Base-by-base conservation (phyloP, 1,284 basidiomycete species). In the Amylostereum chailletii region DNA sequence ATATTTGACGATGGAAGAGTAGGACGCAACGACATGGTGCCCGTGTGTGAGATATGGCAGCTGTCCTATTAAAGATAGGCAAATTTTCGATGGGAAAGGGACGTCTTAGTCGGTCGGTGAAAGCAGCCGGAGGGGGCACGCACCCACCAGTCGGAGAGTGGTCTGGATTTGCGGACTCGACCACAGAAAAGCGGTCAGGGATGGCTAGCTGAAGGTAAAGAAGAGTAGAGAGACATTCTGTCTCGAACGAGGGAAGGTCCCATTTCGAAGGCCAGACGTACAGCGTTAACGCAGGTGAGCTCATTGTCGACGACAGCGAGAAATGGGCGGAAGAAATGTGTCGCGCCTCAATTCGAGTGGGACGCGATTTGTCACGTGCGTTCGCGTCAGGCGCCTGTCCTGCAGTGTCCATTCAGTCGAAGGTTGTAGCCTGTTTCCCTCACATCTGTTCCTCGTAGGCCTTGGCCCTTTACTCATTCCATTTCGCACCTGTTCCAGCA, bases 91-190 rank as follows among this genome's bases (percentile, higher is more conserved):
- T 4, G 42, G 11, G 42, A 38, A 9, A 19, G 26, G 3, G 8
- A 48, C 6, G 26, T 40, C 10, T 3, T 19, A 39, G 40, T 29
- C 26, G 4, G 31, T 45, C 32, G 10, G 48, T 50, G 30, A 27
- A 41, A 27, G 3, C 29, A 8, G 36, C 4, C 5, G 10, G 29
- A 11, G 47, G 11, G 32, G 39, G 45, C 55, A 66, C 63, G 53
- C 54, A 72, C 78, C 64, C 63, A 83, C 87, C 87, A 58, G 72
- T 80, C n/a, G 86, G 84, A 51, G 86, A 87, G n/a, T 74, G 54
- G 65, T 88, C 85, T 5, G 85, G 81, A 60, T 86, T 79, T 10
- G 74, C 72, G 57, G 76, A 83, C 62, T 82, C 76, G 38, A 70
- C 67, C 33, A 90, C 64, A 11, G 64, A 63, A 63, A 84, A 90